A percentile compares a stretch with the other conserved stretches of the same genome.
Evolutionary conservation across 306 rosid species (phyloP).

Genomic region (Glycine soja): DNA sequence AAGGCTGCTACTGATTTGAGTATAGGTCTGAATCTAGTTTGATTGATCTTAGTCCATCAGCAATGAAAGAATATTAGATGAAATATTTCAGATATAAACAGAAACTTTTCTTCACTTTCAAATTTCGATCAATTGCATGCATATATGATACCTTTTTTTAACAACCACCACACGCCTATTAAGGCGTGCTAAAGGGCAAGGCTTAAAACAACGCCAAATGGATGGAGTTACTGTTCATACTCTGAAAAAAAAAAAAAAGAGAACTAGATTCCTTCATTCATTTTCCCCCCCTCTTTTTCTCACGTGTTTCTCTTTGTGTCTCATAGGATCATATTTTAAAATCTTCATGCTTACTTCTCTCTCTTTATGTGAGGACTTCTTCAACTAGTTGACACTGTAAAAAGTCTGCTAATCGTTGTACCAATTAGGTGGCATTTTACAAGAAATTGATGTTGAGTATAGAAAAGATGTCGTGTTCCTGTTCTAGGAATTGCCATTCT

Average conservation of each 20-base stretch:
- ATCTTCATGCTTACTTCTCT: neutral
- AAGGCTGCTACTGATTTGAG: neutral
- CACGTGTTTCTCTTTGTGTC: neutral
- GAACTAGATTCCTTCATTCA: neutral
- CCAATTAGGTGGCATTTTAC: no score
- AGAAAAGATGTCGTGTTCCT: no score
- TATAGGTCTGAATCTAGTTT: neutral
- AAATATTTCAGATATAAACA: neutral
- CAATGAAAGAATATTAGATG: neutral
- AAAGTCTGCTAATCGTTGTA: no score
- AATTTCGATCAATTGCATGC: neutral
- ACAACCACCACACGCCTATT: neutral
- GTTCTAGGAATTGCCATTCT: no score
- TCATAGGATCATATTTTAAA: neutral
- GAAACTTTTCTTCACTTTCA: neutral
- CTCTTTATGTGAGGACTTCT: neutral
- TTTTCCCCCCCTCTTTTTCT: neutral
- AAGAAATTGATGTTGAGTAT: no score
- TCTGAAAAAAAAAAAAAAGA: neutral
- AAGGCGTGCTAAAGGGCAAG: neutral
- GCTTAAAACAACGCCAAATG: neutral
- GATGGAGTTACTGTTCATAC: neutral
- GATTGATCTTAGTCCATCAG: constrained; percentile 23
- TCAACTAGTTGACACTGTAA: no score
- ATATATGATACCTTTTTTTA: neutral